Percentiles rank a stretch among this genome's conserved stretches.
phyloP scores from a whole-genome alignment of 257 asterid species.

The Jacaranda copaia region DNA sequence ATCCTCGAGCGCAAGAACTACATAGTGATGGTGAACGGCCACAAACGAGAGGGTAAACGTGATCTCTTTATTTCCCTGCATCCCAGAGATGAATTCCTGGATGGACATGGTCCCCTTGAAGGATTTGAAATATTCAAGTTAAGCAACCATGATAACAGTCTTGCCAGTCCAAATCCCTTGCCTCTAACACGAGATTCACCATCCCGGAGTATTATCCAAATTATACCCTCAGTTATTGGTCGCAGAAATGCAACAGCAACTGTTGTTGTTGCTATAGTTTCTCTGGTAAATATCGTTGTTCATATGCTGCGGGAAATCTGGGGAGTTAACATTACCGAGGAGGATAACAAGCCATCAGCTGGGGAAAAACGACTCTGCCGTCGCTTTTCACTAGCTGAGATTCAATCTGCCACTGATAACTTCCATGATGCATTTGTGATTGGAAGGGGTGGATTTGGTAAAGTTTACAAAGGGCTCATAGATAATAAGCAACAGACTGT shows the following conservation, averaged over 20 bases:
- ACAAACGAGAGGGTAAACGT: conserved; percentile 55
- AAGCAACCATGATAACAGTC: conserved; percentile 41
- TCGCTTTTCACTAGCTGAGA: too few relatives aligned
- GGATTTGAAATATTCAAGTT: conserved; percentile 75
- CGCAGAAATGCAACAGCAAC: conserved; percentile 50
- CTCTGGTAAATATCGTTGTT: conserved; percentile 49
- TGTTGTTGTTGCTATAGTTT: conserved; percentile 37
- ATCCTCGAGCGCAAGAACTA: conserved; percentile 56
- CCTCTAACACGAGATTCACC: conserved; percentile 31
- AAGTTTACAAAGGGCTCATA: conserved; percentile 43
- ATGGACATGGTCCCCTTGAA: conserved; percentile 52
- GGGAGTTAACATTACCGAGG: conserved; percentile 39
- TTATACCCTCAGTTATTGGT: conserved; percentile 35
- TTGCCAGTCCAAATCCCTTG: too few relatives aligned
- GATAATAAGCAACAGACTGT: conserved; percentile 43
- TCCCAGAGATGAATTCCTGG: conserved; percentile 31
- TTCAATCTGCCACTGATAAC: too few relatives aligned
- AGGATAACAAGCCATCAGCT: conserved; percentile 40
- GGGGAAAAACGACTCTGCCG: conserved; percentile 29
- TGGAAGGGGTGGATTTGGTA: too few relatives aligned
- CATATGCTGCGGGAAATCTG: conserved; percentile 42
- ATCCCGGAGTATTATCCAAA: conserved; percentile 2
- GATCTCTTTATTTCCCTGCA: conserved; percentile 51
- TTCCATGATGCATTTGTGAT: too few relatives aligned
- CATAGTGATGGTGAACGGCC: conserved; percentile 64